Conservation (phyloP, 1,139 yeast genomes). For the Spathaspora sp. region DNA sequence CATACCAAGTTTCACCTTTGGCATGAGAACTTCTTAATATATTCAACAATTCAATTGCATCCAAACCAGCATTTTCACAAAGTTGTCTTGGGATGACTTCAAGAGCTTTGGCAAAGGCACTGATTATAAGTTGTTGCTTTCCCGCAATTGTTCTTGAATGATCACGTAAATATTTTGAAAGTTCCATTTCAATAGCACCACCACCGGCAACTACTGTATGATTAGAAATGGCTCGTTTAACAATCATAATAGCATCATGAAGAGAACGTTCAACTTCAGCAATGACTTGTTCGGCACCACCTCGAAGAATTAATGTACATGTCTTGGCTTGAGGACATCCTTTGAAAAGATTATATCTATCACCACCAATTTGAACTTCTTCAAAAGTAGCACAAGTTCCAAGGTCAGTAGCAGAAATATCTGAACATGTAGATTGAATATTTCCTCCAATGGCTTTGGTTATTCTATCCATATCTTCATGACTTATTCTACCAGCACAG, state of each 20-base stretch:
- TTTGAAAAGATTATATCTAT: constrained; percentile 86
- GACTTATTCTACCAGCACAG: constrained; percentile 94
- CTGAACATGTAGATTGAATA: constrained; percentile 86
- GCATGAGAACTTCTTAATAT: constrained; percentile 91
- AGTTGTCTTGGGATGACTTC: constrained; percentile 96
- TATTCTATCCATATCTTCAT: constrained; percentile 90
- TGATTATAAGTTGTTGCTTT: constrained; percentile 87
- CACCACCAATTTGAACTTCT: constrained; percentile 94
- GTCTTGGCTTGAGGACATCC: constrained; percentile 94
- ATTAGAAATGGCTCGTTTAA: constrained; percentile 88
- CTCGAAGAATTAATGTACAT: constrained; percentile 89
- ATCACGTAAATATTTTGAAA: constrained; percentile 85
- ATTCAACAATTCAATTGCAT: constrained; percentile 89
- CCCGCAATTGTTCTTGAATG: constrained; percentile 88
- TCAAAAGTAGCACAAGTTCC: constrained; percentile 88
- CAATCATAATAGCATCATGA: constrained; percentile 98
- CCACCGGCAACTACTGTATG: constrained; percentile 95
- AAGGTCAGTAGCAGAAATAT: constrained; percentile 62
- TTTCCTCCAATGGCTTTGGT: constrained; percentile 93
- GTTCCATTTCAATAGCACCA: constrained; percentile 98
- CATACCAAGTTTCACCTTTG: constrained; percentile 87
- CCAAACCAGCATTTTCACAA: constrained; percentile 97
- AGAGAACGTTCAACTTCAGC: constrained; percentile 97
- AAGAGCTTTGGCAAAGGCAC: constrained; percentile 90
- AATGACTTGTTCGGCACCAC: constrained; percentile 98